Conservation (phyloP, 768 basidiomycete species). For the Tylopilus cervinicoccineus region DNA sequence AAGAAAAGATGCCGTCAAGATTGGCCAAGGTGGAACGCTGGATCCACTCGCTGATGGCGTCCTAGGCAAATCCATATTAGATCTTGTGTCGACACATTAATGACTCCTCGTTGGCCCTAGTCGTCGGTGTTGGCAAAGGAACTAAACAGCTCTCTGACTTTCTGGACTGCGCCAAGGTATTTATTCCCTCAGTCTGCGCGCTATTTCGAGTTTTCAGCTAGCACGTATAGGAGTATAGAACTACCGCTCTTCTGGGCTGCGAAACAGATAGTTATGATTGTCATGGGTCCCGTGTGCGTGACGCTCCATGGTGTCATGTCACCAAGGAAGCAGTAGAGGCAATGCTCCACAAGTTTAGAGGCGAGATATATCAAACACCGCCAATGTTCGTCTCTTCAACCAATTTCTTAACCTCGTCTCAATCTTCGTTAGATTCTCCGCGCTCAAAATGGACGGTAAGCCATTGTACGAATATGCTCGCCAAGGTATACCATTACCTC, state of each 20-base stretch:
- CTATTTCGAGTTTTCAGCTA: slow-evolving; percentile 15
- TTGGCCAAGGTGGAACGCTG: slow-evolving; percentile 92
- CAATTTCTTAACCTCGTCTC: background rate
- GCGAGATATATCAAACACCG: slow-evolving; percentile 86
- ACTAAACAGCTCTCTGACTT: slow-evolving; percentile 85
- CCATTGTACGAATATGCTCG: slow-evolving; percentile 96
- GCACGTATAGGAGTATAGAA: slow-evolving; percentile 73
- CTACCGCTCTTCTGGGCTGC: slow-evolving; percentile 88
- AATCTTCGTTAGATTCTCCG: slow-evolving; percentile 72
- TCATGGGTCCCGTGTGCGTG: slow-evolving; percentile 76
- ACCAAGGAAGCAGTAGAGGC: slow-evolving; percentile 72
- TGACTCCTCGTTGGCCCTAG: slow-evolving; percentile 37
- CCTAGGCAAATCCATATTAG: slow-evolving; percentile 51
- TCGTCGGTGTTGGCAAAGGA: slow-evolving; percentile 84
- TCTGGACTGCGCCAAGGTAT: slow-evolving; percentile 85
- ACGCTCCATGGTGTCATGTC: slow-evolving; percentile 79
- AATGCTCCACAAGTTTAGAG: slow-evolving; percentile 69
- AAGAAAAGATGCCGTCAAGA: slow-evolving; percentile 55
- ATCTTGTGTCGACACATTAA: background rate
- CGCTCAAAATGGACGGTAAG: slow-evolving; percentile 97
- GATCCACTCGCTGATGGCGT: slow-evolving; percentile 97
- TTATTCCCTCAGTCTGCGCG: background rate
- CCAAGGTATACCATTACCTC: slow-evolving; percentile 83
- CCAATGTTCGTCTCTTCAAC: slow-evolving; percentile 63
- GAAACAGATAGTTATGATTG: slow-evolving; percentile 95